phyloP scores from a whole-genome alignment of 441 rosid genomes.

The Pelargonium fulgidum region DNA sequence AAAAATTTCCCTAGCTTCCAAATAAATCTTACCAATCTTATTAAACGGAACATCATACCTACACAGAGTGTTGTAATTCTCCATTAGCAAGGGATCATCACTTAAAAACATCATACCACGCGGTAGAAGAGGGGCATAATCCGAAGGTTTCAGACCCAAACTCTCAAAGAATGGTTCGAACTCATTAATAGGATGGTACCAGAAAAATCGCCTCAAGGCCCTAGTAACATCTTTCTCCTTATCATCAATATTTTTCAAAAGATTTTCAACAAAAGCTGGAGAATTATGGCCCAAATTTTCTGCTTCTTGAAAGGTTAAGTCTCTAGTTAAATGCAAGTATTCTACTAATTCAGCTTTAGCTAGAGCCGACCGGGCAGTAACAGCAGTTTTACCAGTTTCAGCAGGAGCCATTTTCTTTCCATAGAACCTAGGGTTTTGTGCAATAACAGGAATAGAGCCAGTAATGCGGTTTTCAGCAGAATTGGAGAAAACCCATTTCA shows the following conservation, averaged over 20 bases:
- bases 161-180: conserved; percentile 88
- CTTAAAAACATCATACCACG: conserved; percentile 49
- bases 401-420: neutral
- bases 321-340: conserved; percentile 59
- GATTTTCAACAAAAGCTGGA: conserved; percentile 44
- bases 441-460: too few relatives aligned
- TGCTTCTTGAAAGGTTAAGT: conserved; percentile 48
- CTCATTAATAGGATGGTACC: conserved; percentile 76
- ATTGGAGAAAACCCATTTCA: conserved; percentile 1
- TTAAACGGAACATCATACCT: conserved; percentile 43
- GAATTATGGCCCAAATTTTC: conserved; percentile 60
- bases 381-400: neutral
- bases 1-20: conserved; percentile 51
- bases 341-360: conserved; percentile 64
- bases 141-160: conserved; percentile 52
- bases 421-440: neutral
- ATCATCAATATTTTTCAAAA: conserved; percentile 30
- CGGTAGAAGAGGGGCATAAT: conserved; percentile 41
- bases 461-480: neutral
- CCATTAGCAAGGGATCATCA: conserved; percentile 56
- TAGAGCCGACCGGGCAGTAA: neutral
- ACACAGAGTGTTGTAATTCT: conserved; percentile 60
- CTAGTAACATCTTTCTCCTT: conserved; percentile 27
- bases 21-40: conserved; percentile 58
- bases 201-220: conserved; percentile 39